Conservation (phyloP, 306 rosid genomes). For the Cicer judaicum region DNA sequence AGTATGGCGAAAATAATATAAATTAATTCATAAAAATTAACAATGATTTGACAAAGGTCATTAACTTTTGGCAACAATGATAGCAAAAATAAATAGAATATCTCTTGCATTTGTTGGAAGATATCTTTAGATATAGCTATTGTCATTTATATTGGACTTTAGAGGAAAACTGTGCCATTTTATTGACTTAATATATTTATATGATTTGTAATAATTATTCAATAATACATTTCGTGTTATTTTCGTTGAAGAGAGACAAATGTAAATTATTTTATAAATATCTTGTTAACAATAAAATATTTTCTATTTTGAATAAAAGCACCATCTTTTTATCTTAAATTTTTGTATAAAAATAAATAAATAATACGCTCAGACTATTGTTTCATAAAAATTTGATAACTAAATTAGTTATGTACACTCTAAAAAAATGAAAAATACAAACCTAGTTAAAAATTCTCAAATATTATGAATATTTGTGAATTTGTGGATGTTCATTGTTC, state of each 20-base stretch:
- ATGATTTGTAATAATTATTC: not conserved
- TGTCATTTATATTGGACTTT: not conserved
- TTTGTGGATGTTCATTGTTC: no score
- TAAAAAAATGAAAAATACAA: not conserved
- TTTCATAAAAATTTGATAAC: not conserved
- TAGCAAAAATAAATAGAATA: not conserved
- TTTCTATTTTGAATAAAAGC: no score
- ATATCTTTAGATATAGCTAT: constrained; percentile 9
- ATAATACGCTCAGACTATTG: not conserved
- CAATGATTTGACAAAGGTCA: not conserved
- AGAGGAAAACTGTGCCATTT: not conserved
- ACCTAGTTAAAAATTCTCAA: no score
- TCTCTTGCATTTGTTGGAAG: not conserved
- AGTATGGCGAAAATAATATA: not conserved
- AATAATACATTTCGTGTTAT: no score
- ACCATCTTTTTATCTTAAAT: no score
- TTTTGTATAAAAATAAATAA: not conserved
- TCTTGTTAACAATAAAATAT: no score
- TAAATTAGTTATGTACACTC: not conserved
- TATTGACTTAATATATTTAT: not conserved
- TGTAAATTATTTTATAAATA: no score
- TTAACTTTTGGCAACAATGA: not conserved
- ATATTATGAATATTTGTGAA: no score
- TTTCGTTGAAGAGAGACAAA: no score
- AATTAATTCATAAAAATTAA: not conserved